These are phyloP conservation scores for Clarireedia sp. DNA, from an alignment of 2,329 filamentous ascomycete species.

Conservation along the genomic window DNA sequence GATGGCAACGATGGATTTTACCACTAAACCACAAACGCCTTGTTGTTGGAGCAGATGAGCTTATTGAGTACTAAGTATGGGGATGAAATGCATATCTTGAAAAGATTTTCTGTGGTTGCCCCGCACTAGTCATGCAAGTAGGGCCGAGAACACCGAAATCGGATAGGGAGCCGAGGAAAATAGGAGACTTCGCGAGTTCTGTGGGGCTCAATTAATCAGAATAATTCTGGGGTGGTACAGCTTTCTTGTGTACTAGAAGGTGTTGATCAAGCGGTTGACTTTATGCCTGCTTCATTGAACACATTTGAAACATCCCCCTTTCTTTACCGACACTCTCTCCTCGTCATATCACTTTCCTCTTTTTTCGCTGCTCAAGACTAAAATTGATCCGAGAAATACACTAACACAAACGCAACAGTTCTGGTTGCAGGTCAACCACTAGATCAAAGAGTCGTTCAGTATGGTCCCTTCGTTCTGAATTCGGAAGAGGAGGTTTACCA, in stretches of 20 bases:
- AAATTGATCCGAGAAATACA: neutral
- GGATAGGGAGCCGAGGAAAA: neutral
- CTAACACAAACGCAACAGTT: slow-evolving; percentile 34
- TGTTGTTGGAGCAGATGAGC: neutral
- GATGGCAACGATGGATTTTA: slow-evolving; percentile 7
- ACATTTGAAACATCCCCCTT: neutral
- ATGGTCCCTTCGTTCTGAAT: slow-evolving; percentile 76
- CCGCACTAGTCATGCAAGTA: neutral
- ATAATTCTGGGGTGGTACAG: no score
- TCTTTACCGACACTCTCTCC: neutral
- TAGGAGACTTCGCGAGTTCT: neutral
- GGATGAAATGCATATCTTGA: neutral
- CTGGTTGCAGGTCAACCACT: slow-evolving; percentile 73
- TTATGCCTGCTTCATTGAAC: no score
- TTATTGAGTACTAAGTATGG: slow-evolving; percentile 3
- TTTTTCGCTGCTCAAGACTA: neutral
- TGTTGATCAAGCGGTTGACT: neutral
- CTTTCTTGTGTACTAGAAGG: no score
- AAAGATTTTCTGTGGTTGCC: neutral
- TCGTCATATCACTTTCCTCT: neutral
- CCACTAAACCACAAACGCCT: slow-evolving; percentile 12
- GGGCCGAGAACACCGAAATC: neutral
- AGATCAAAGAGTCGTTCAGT: slow-evolving; percentile 74
- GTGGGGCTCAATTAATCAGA: neutral
- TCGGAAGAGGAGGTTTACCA: slow-evolving; percentile 66